Conservation (phyloP, 306 rosid species). For the Acacia crassicarpa region DNA sequence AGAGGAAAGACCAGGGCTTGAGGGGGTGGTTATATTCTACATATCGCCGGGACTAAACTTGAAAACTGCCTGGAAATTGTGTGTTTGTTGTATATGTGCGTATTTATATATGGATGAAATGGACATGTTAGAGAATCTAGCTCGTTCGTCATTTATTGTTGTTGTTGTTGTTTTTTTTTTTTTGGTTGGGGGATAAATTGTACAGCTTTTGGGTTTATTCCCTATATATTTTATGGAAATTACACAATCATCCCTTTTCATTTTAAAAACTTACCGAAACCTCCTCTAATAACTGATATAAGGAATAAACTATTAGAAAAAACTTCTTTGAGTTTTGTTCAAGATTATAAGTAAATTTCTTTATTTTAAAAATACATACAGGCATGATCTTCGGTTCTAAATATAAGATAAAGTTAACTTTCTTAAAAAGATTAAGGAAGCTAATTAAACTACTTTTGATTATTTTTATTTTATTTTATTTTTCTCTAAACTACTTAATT, state of each 20-base stretch:
- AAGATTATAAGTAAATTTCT: background rate
- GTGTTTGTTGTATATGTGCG: background rate
- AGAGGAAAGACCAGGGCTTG: slow-evolving; percentile 20
- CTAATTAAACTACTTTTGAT: too few species aligned
- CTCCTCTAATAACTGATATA: background rate
- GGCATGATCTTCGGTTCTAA: too few species aligned
- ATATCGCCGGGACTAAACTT: slow-evolving; percentile 26
- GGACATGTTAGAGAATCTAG: background rate
- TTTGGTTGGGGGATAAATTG: background rate
- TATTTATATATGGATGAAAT: background rate
- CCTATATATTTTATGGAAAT: background rate
- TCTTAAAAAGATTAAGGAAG: too few species aligned
- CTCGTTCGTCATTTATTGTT: background rate
- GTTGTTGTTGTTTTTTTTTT: background rate
- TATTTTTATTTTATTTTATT: too few species aligned
- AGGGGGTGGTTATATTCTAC: slow-evolving; percentile 11
- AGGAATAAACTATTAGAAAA: background rate
- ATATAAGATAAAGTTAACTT: too few species aligned
- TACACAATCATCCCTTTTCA: background rate
- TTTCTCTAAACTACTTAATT: too few species aligned
- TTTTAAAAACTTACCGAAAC: background rate
- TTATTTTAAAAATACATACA: too few species aligned
- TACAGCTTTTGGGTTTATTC: background rate
- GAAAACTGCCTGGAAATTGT: background rate
- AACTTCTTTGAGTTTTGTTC: background rate